Evolutionary conservation across 257 asterid species (phyloP).

Genomic region (Lavandula angustifolia): DNA sequence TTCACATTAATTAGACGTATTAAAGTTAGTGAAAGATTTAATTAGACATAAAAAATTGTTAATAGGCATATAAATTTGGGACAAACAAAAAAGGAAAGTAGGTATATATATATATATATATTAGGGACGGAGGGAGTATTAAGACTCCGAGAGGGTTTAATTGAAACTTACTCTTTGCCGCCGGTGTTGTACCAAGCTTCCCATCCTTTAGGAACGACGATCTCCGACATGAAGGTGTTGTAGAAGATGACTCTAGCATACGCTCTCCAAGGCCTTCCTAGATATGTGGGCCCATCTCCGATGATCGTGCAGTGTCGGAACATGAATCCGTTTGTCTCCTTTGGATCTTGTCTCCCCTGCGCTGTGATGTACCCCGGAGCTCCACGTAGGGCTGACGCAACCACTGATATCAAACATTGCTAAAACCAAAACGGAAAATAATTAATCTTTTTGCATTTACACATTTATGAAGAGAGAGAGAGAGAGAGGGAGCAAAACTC

Average conservation of each 20-base stretch:
- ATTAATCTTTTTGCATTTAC: too few relatives aligned
- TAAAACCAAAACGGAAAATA: conserved; percentile 13
- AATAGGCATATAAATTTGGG: too few relatives aligned
- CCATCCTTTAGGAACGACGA: conserved; percentile 70
- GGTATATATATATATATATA: too few relatives aligned
- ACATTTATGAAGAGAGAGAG: too few relatives aligned
- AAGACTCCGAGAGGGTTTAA: too few relatives aligned
- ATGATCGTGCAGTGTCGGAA: conserved; percentile 42
- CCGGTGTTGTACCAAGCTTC: conserved; percentile 39
- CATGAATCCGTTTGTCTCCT: conserved; percentile 42
- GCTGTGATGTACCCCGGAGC: conserved; percentile 68
- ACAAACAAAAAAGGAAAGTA: too few relatives aligned
- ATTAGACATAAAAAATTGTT: too few relatives aligned
- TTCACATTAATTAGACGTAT: too few relatives aligned
- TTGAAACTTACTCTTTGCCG: conserved; percentile 50
- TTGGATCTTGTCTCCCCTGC: conserved; percentile 42
- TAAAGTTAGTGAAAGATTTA: too few relatives aligned
- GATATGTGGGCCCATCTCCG: conserved; percentile 42
- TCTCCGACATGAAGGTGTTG: conserved; percentile 43
- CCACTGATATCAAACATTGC: conserved; percentile 61
- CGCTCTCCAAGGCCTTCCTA: conserved; percentile 74
- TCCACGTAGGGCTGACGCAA: conserved; percentile 39
- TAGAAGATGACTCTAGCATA: conserved; percentile 65
- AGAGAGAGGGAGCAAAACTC: too few relatives aligned
- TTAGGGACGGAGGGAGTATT: too few relatives aligned